Base-by-base conservation (phyloP, 2,329 filamentous ascomycete genomes). In the Coniochaeta prunicola region DNA sequence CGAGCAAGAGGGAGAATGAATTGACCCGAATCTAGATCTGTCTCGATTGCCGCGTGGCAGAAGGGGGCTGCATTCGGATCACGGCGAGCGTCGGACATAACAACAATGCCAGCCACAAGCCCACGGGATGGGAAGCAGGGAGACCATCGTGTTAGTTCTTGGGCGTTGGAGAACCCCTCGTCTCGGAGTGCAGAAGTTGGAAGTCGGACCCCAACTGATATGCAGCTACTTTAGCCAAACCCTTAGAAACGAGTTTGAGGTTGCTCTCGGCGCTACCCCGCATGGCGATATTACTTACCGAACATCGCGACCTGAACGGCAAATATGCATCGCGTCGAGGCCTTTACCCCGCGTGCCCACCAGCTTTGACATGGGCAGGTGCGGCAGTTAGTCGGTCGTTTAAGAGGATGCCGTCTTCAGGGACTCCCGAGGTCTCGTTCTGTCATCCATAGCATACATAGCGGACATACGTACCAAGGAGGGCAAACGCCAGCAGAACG, bases 361-460 rank as follows among this genome's bases (percentile, higher is more conserved):
- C n/a, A n/a, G 10, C 24, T 26, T 50, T 50, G 24, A 50, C 24
- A 50, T 30, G 45, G 45, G 21, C 45, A 50, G 45, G 30, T 30
- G n/a, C 45, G 45, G 45, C 45, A 50, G 45, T 50, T 50, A 50
- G 13, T 50, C 45, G 45, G 45, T 50, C 45, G 30, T 50, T 50
- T 50, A 28, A 50, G 3, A 50, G 45, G 45, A 30, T 26, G 24
- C 45, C 45, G 45, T 50, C 45, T 21, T 45, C 40, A 19, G 19
- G 40, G 38, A 15, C 2, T 24, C 19, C 40, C 40, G 40, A 45
- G 4, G 36, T 38, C 36, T 38, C 15, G 36, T n/a, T 38, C 15
- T 38, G n/a, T 21, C 40, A 24, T 45, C 21, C 40, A 45, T 13
- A 45, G 40, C 40, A 21, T 45, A 45, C 36, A 38, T 45, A 45